Conservation (phyloP, 2,329 filamentous ascomycete genomes). For the Cercospora sojina region DNA sequence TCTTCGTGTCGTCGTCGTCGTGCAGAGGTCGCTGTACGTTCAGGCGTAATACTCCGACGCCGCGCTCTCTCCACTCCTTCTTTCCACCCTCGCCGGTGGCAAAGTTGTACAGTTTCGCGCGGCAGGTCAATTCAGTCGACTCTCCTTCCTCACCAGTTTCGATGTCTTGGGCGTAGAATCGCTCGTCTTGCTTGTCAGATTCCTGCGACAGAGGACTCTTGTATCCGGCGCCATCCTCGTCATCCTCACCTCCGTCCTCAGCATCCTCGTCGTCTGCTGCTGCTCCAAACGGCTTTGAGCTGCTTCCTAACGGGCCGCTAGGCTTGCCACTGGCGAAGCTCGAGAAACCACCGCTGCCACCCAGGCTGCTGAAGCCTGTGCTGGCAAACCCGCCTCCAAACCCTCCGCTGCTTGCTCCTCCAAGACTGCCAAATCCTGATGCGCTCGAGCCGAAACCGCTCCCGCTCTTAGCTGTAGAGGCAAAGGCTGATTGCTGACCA, state of each 20-base stretch:
- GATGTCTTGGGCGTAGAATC: constrained; percentile 62
- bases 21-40: constrained; percentile 62
- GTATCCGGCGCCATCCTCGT: constrained; percentile 44
- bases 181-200: constrained; percentile 60
- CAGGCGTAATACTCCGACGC: constrained; percentile 78
- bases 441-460: constrained; percentile 37
- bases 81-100: constrained; percentile 51
- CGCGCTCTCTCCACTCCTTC: constrained; percentile 85
- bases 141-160: constrained; percentile 89
- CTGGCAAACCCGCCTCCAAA: constrained; percentile 27
- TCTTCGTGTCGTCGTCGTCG: constrained; percentile 52
- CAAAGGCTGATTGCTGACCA: constrained; percentile 37
- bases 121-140: constrained; percentile 68
- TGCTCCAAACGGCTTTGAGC: constrained; percentile 73
- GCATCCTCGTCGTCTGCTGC: constrained; percentile 56
- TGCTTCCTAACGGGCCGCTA: constrained; percentile 50
- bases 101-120: constrained; percentile 83
- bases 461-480: constrained; percentile 24
- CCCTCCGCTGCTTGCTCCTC: constrained; percentile 22
- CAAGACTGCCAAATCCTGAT: constrained; percentile 38
- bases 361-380: constrained; percentile 42
- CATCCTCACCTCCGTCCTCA: constrained; percentile 51
- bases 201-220: constrained; percentile 49
- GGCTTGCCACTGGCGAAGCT: constrained; percentile 61
- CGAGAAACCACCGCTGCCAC: constrained; percentile 52